phyloP scores from a whole-genome alignment of 768 basidiomycete genomes.

The Galerina sulciceps region DNA sequence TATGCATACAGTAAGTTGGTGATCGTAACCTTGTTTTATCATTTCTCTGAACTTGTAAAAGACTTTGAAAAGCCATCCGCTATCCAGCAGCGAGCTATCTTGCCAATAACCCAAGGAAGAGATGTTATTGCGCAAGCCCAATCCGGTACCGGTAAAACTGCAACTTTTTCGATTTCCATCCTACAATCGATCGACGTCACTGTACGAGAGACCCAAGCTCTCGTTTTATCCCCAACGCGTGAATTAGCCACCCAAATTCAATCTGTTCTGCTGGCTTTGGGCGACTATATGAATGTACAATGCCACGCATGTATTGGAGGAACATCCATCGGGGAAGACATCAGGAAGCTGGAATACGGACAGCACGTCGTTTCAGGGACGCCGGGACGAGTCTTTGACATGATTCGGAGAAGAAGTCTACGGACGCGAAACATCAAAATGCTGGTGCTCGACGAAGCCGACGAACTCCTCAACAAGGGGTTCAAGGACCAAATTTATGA shows the following conservation, averaged over 20 bases:
- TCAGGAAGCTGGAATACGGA: conserved; percentile 95
- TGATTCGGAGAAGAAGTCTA: conserved; percentile 93
- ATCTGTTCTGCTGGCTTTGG: conserved; percentile 92
- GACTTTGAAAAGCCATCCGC: conserved; percentile 99
- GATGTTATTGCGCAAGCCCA: conserved; percentile 99
- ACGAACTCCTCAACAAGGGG: conserved; percentile 95
- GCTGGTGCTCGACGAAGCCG: conserved; percentile 93
- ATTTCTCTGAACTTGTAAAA: conserved; percentile 15
- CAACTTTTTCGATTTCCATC: conserved; percentile 97
- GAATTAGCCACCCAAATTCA: conserved; percentile 99
- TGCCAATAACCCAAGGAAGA: conserved; percentile 93
- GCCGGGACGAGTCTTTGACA: conserved; percentile 97
- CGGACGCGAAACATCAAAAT: conserved; percentile 98
- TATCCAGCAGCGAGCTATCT: conserved; percentile 97
- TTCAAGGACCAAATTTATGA: conserved; percentile 99
- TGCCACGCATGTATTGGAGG: conserved; percentile 99
- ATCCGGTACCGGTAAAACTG: conserved; percentile 99
- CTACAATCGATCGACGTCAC: conserved; percentile 97
- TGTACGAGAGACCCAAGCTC: conserved; percentile 93
- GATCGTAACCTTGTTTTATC: background rate
- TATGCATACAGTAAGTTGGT: conserved; percentile 88
- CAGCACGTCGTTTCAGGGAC: conserved; percentile 98
- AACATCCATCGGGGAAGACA: conserved; percentile 96
- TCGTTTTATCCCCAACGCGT: conserved; percentile 97
- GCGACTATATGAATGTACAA: conserved; percentile 99